A percentile compares a stretch with the other conserved stretches of the same genome.
These are phyloP conservation scores for Margaritispora aquatica DNA, from an alignment of 495 filamentous ascomycete species.

Conservation along the genomic window DNA sequence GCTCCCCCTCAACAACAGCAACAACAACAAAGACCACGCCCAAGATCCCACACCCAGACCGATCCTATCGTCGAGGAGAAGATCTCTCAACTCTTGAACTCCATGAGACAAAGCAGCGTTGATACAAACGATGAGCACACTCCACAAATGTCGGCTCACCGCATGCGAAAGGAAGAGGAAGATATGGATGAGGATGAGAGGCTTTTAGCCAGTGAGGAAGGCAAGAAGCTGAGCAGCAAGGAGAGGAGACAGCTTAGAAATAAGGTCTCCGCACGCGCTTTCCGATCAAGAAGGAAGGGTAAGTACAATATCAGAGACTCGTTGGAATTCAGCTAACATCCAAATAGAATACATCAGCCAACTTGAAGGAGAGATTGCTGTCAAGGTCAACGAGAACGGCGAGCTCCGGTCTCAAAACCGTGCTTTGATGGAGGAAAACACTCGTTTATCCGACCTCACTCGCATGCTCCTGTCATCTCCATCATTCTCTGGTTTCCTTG, in stretches of 20 bases:
- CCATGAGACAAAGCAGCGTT: constrained; percentile 66
- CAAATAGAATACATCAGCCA: constrained; percentile 86
- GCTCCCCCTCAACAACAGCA: too few species aligned
- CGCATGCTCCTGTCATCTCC: constrained; percentile 79
- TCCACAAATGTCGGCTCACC: constrained; percentile 44
- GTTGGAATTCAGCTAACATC: constrained; percentile 38
- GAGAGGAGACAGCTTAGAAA: constrained; percentile 91
- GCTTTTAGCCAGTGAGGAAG: constrained; percentile 87
- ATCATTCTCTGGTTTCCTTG: constrained; percentile 77
- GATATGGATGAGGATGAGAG: constrained; percentile 99
- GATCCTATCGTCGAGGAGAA: constrained; percentile 76
- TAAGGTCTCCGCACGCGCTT: constrained; percentile 96
- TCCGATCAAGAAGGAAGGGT: constrained; percentile 96
- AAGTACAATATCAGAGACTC: constrained; percentile 29
- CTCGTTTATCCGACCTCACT: constrained; percentile 67
- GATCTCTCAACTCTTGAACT: constrained; percentile 76
- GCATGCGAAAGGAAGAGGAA: constrained; percentile 76
- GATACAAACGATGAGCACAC: constrained; percentile 42
- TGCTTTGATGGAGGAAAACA: constrained; percentile 71
- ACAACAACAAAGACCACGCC: constrained; percentile 35
- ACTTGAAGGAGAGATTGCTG: constrained; percentile 78
- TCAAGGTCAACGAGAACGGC: constrained; percentile 62
- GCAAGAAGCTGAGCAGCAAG: constrained; percentile 94
- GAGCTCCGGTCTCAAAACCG: constrained; percentile 69
- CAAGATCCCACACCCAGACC: constrained; percentile 38